A percentile compares a stretch with the other conserved stretches of the same genome.
Conservation (phyloP, 495 filamentous ascomycete species). For the Hyaloscypha variabilis region DNA sequence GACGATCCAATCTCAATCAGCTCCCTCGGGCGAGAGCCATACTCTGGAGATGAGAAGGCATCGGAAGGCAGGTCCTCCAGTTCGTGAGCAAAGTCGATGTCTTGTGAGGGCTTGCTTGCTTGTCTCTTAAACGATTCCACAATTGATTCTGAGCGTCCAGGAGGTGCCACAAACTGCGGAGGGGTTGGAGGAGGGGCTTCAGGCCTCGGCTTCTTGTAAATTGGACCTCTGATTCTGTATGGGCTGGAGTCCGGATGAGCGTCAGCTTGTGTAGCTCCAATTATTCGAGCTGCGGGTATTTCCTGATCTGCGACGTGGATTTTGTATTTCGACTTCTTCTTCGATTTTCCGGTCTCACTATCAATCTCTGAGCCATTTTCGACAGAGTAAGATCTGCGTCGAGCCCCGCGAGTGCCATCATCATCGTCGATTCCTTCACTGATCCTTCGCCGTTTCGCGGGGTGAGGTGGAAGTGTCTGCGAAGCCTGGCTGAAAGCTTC, state of each 20-base stretch:
- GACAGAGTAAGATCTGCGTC: slow-evolving; percentile 8
- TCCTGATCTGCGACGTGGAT: slow-evolving; percentile 27
- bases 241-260: slow-evolving; percentile 32
- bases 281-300: slow-evolving; percentile 23
- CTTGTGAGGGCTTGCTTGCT: neutral
- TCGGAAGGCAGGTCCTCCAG: slow-evolving; percentile 33
- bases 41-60: slow-evolving; percentile 29
- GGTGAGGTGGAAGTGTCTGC: slow-evolving; percentile 26
- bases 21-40: neutral
- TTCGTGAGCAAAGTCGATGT: slow-evolving; percentile 19
- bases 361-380: slow-evolving; percentile 14
- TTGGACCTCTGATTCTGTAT: slow-evolving; percentile 32
- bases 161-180: slow-evolving; percentile 2
- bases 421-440: slow-evolving; percentile 14
- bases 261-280: slow-evolving; percentile 30
- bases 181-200: slow-evolving; percentile 22
- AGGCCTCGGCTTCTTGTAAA: slow-evolving; percentile 29
- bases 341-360: slow-evolving; percentile 21
- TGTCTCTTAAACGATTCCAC: neutral
- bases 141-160: neutral
- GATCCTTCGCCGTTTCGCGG: slow-evolving; percentile 16
- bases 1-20: slow-evolving; percentile 23
- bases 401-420: neutral
- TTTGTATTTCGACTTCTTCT: slow-evolving; percentile 31
- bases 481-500: slow-evolving; percentile 30